These are phyloP conservation scores for Ophiocordyceps camponoti-leonardi DNA, from an alignment of 2,329 filamentous ascomycete genomes.

Conservation along the genomic window DNA sequence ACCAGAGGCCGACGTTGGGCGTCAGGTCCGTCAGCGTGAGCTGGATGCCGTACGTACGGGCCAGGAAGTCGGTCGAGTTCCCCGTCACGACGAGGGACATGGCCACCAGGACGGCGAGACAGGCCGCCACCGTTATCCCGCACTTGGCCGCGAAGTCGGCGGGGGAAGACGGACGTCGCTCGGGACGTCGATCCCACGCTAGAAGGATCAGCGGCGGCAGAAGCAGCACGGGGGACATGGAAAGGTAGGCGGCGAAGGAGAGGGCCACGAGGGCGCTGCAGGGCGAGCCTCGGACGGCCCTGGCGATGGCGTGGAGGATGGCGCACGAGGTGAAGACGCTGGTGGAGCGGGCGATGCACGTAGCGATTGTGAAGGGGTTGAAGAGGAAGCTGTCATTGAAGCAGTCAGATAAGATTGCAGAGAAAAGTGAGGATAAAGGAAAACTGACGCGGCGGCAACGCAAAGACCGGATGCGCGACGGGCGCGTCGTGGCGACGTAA, in stretches of 20 bases:
- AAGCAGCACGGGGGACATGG: constrained; percentile 78
- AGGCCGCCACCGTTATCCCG: constrained; percentile 31
- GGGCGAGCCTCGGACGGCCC: constrained; percentile 57
- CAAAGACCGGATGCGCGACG: constrained; percentile 58
- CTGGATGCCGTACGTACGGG: constrained; percentile 84
- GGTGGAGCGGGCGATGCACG: constrained; percentile 79
- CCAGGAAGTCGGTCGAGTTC: constrained; percentile 72
- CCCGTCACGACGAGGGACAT: constrained; percentile 59
- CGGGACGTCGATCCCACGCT: constrained; percentile 49
- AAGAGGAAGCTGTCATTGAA: constrained; percentile 57
- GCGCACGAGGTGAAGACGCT: constrained; percentile 79
- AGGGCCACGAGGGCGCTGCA: constrained; percentile 70
- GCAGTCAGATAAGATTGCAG: too few species aligned
- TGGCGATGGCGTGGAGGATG: constrained; percentile 67
- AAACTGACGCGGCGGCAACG: constrained; percentile 58
- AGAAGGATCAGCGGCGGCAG: constrained; percentile 69
- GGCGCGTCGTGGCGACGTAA: constrained; percentile 60
- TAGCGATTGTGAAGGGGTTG: constrained; percentile 84
- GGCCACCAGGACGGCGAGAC: constrained; percentile 44
- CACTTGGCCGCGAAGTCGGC: constrained; percentile 36
- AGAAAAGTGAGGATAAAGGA: neutral
- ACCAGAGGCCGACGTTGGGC: constrained; percentile 93
- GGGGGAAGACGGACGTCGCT: constrained; percentile 15
- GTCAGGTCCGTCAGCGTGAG: constrained; percentile 82
- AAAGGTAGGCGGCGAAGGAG: constrained; percentile 76